Percentiles rank a stretch among this genome's conserved stretches.
Conservation (phyloP, 345 rosid genomes). For the Balakata baccata region DNA sequence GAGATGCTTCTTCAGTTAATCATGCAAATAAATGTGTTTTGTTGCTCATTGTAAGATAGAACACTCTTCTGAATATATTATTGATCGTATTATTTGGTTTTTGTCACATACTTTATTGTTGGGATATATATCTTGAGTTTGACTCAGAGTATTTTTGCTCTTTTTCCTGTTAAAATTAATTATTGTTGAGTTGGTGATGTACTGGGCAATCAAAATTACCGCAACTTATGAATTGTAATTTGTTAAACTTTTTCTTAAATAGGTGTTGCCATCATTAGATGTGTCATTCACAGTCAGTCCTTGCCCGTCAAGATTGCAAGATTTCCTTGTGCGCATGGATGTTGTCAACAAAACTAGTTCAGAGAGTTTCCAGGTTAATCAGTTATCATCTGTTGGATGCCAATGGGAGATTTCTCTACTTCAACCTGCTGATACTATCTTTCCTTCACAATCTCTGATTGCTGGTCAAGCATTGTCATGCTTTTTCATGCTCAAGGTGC, state of each 20-base stretch:
- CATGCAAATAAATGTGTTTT: not conserved
- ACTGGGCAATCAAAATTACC: slow-evolving; percentile 1
- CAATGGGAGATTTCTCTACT: slow-evolving; percentile 83
- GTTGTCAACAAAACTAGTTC: slow-evolving; percentile 68
- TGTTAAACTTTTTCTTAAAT: slow-evolving; percentile 13
- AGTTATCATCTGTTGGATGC: slow-evolving; percentile 70
- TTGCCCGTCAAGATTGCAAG: slow-evolving; percentile 69
- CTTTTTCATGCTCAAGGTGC: slow-evolving; percentile 85
- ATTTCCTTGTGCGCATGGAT: slow-evolving; percentile 83
- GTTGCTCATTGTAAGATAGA: not conserved
- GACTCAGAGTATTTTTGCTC: not conserved
- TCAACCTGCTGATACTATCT: slow-evolving; percentile 58
- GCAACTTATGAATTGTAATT: not conserved
- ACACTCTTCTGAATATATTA: not conserved
- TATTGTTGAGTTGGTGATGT: slow-evolving; percentile 10
- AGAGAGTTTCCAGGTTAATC: slow-evolving; percentile 70
- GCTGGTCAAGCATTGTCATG: slow-evolving; percentile 84
- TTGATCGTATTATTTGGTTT: not conserved
- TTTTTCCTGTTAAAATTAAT: not conserved
- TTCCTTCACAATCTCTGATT: slow-evolving; percentile 56
- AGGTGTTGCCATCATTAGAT: slow-evolving; percentile 84
- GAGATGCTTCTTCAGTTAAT: not conserved
- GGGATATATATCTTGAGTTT: not conserved
- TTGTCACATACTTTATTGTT: not conserved
- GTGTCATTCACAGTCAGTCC: slow-evolving; percentile 74